Evolutionary conservation across 495 filamentous ascomycete genomes (phyloP).

Genomic region (Hypomontagnella submonticulosa): DNA sequence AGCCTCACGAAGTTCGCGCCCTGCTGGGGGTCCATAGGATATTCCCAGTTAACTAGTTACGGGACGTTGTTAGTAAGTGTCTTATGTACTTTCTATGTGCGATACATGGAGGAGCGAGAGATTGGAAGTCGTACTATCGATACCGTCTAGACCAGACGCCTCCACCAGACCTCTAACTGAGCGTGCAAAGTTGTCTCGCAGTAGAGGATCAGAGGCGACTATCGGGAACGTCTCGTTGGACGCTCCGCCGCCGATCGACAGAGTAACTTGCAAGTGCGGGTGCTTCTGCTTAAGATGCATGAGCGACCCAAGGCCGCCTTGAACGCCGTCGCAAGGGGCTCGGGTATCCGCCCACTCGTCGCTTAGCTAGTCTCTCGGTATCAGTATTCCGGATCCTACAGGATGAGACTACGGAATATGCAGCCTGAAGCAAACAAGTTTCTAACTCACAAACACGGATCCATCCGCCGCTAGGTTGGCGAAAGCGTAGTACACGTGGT

Average conservation of each 20-base stretch:
- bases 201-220: constrained; percentile 70
- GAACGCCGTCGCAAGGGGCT: constrained; percentile 79
- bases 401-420: constrained; percentile 14
- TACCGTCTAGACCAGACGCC: constrained; percentile 81
- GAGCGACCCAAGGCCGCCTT: constrained; percentile 82
- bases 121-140: constrained; percentile 75
- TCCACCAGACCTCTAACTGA: constrained; percentile 78
- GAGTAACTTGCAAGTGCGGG: constrained; percentile 78
- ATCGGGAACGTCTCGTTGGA: constrained; percentile 82
- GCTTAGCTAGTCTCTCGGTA: constrained; percentile 68
- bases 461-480: constrained; percentile 84
- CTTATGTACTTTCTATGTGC: constrained; percentile 11
- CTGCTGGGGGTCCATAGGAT: constrained; percentile 74
- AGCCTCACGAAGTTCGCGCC: constrained; percentile 79
- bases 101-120: constrained; percentile 9
- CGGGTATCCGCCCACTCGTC: constrained; percentile 88
- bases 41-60: constrained; percentile 83
- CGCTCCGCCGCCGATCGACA: constrained; percentile 88
- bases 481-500: constrained; percentile 92
- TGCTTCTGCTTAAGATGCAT: constrained; percentile 78
- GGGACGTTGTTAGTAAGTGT: constrained; percentile 15
- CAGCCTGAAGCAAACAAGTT: constrained; percentile 19
- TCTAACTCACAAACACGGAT: constrained; percentile 75
- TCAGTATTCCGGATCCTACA: constrained; percentile 34
- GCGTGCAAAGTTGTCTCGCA: constrained; percentile 76